Percentiles rank a stretch among this genome's conserved stretches.
Evolutionary conservation across 2,329 filamentous ascomycete species (phyloP).

Genomic region (Ascochyta viciae-villosae): DNA sequence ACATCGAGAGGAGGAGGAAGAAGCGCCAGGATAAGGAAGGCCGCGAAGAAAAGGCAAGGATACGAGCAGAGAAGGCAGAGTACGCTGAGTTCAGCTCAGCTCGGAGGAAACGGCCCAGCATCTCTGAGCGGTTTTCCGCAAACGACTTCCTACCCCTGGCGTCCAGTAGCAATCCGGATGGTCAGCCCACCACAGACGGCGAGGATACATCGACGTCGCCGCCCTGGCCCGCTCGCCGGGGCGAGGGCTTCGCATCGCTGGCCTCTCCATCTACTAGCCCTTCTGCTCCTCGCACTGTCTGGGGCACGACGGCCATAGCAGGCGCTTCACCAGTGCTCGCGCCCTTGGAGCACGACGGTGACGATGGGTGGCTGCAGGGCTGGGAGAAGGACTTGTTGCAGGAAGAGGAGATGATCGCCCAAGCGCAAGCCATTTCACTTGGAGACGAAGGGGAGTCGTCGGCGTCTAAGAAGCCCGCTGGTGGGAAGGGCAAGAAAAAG

Average conservation of each 20-base stretch:
- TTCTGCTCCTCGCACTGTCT: constrained; percentile 78
- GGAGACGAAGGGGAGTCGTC: constrained; percentile 29
- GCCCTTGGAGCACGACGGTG: constrained; percentile 51
- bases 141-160: constrained; percentile 55
- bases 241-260: constrained; percentile 67
- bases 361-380: constrained; percentile 87
- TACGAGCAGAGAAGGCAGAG: constrained; percentile 82
- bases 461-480: constrained; percentile 42
- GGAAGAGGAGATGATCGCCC: constrained; percentile 58
- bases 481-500: constrained; percentile 68
- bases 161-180: constrained; percentile 35
- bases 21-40: constrained; percentile 82
- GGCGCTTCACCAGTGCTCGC: constrained; percentile 64
- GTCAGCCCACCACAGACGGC: constrained; percentile 35
- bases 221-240: constrained; percentile 61
- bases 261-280: constrained; percentile 84
- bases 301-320: constrained; percentile 80
- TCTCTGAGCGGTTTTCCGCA: constrained; percentile 60
- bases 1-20: constrained; percentile 78
- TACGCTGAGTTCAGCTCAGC: constrained; percentile 73
- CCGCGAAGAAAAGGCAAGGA: constrained; percentile 83
- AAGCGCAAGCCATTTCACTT: constrained; percentile 53
- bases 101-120: constrained; percentile 64
- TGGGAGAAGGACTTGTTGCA: constrained; percentile 81
- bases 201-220: constrained; percentile 54